Percentiles rank a stretch among this genome's conserved stretches.
Conservation (phyloP, 2,329 filamentous ascomycete species). For the Coniochaeta sp. region DNA sequence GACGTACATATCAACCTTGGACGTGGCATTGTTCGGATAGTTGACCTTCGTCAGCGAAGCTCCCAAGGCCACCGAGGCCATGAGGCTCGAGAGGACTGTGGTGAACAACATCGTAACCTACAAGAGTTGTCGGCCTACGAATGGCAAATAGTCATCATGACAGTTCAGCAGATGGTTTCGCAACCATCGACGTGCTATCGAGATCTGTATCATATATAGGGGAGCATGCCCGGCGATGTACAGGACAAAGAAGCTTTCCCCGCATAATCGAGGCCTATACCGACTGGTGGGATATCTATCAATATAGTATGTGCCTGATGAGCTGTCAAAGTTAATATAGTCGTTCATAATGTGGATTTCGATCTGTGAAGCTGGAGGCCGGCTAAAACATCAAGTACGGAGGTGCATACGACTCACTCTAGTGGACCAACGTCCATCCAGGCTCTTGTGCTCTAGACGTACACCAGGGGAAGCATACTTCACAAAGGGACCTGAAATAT, state of each 20-base stretch:
- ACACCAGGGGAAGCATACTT: no score
- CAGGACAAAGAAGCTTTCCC: background rate
- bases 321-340: background rate
- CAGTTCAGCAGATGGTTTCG: no score
- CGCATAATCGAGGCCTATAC: background rate
- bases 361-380: background rate
- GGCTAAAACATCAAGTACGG: background rate
- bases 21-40: slow-evolving; percentile 27
- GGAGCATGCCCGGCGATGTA: background rate
- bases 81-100: slow-evolving; percentile 11
- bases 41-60: slow-evolving; percentile 26
- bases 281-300: background rate
- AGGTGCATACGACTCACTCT: no score
- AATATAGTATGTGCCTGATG: background rate
- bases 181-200: background rate
- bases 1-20: slow-evolving; percentile 26
- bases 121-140: background rate
- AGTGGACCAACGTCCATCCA: no score
- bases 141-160: no score
- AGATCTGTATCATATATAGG: background rate
- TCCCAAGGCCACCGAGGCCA: slow-evolving; percentile 14
- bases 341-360: background rate
- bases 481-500: no score
- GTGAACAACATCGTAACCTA: slow-evolving; percentile 14
- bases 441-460: no score